phyloP scores from a whole-genome alignment of 179 eudicot species.

The Drosera spatulata region DNA sequence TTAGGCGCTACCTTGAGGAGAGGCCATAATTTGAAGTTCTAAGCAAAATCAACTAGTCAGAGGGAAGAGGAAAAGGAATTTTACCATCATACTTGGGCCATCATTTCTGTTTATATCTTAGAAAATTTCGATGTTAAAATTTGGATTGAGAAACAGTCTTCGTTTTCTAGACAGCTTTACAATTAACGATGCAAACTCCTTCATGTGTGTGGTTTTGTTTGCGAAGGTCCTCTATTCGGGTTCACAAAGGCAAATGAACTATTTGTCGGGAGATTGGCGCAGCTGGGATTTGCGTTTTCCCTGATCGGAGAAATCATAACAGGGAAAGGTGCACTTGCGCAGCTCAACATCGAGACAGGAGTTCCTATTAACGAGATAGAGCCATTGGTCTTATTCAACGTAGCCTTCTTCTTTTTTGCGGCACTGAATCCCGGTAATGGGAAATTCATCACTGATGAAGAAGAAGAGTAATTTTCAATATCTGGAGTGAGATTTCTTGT shows the following conservation, averaged over 20 bases:
- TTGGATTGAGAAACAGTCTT: too few species aligned
- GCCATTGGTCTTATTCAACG: conserved; percentile 65
- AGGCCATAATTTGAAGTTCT: too few species aligned
- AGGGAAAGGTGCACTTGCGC: conserved; percentile 42
- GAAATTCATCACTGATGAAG: conserved; percentile 78
- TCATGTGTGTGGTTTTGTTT: neutral
- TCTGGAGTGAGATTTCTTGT: too few species aligned
- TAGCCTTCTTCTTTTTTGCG: conserved; percentile 78
- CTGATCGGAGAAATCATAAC: conserved; percentile 88
- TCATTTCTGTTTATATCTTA: too few species aligned
- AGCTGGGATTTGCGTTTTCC: conserved; percentile 81
- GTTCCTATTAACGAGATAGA: conserved; percentile 75
- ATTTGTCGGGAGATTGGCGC: conserved; percentile 89
- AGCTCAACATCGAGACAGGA: conserved; percentile 81
- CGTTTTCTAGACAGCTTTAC: too few species aligned
- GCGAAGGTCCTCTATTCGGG: conserved; percentile 74
- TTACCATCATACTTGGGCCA: too few species aligned
- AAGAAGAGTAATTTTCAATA: conserved; percentile 13
- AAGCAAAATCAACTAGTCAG: too few species aligned
- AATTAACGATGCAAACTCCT: too few species aligned
- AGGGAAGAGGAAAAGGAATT: too few species aligned
- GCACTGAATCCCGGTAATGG: conserved; percentile 96
- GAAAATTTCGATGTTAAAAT: too few species aligned
- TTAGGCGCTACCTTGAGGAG: too few species aligned
- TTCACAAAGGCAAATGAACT: conserved; percentile 91